Evolutionary conservation across 257 asterid genomes (phyloP), one percentile per base, ranked within the genome.

Genomic region (Solanum gandarillasii): DNA sequence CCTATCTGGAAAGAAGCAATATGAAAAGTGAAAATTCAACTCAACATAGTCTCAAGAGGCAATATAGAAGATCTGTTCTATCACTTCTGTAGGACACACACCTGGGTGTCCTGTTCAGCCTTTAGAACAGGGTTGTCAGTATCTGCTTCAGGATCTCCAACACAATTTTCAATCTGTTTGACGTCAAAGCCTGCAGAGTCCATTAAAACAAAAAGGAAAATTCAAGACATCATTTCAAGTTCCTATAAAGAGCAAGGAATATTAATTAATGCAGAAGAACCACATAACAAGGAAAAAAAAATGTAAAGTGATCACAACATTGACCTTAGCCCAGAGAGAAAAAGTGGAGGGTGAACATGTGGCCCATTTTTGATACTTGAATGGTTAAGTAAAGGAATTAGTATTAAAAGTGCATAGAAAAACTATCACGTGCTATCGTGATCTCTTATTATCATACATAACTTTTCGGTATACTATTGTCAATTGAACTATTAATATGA

Each of bases 61-160:
- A 79, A 43, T 43, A 43, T 7, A 41, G 38, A 79, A 43, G 67
- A 16, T 48, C 58, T 79, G 67, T 43, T 46, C 85, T 34, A 85
- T 39, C 82, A 39, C 65, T 85, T 85, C 43, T 60, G 46, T 82
- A 70, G 25, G 85, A 20, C 7, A 46, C 87, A 85, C 43, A 93
- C 95, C 94, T 93, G 95, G 20, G 92, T 86, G 85, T 91, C 93
- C 87, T 92, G 94, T 87, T 93, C 95, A 21, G 92, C 91, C 90
- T 92, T 93, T 31, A 95, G 92, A 83, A 96, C 75, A 48, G 94
- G 95, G 91, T 96, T 96, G 85, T 95, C 98, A 35, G 65, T 87
- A 87, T 96, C 96, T 11, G 96, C 98, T 88, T 92, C 95, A 34
- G 93, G 89, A 89, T 95, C 96, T 87, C 99, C 98, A 67, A 96